These are phyloP conservation scores for Termitomyces sp. DNA, from an alignment of 1,284 basidiomycete species.

Conservation along the genomic window DNA sequence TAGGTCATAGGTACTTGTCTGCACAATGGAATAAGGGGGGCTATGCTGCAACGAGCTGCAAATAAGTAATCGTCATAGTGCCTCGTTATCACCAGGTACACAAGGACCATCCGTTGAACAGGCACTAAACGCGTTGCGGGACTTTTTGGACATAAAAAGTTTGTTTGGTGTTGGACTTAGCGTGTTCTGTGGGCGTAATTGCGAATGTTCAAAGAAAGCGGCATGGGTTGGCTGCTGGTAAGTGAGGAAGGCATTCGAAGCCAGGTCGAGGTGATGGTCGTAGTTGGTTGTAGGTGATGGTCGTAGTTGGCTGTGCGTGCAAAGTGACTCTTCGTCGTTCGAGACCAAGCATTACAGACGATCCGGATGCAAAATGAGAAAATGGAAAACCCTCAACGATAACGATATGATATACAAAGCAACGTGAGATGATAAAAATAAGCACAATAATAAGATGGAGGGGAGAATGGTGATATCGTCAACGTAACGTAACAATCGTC, in stretches of 20 bases:
- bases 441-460: slow-evolving; percentile 4
- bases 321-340: neutral
- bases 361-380: neutral
- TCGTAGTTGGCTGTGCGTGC: neutral
- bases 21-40: neutral
- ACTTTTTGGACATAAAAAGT: neutral
- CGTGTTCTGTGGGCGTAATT: neutral
- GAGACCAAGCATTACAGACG: neutral
- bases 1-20: neutral
- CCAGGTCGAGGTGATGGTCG: neutral
- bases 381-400: neutral
- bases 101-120: neutral
- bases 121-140: neutral
- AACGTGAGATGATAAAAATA: slow-evolving; percentile 11
- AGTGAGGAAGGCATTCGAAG: neutral
- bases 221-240: neutral
- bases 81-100: neutral
- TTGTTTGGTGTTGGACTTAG: neutral
- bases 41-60: neutral
- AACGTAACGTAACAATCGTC: slow-evolving; percentile 1
- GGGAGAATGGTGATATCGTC: neutral
- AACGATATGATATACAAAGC: slow-evolving; percentile 3
- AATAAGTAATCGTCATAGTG: neutral
- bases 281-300: neutral
- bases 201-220: neutral